Conservation (phyloP, 805 yeast species). For the Saturnispora halmiae region DNA sequence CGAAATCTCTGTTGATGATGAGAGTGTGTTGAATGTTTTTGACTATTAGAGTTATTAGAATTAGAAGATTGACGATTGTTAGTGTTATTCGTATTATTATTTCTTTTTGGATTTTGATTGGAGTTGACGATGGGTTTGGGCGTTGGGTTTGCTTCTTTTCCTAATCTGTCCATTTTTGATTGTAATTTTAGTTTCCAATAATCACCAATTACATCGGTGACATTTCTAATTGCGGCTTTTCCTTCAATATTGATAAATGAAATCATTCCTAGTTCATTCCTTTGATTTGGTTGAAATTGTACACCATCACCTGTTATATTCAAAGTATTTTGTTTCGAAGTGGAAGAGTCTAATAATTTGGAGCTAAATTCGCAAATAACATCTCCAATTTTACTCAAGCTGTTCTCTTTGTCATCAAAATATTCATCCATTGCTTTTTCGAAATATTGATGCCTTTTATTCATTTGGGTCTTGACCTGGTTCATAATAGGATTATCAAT, state of each 20-base stretch:
- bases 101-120: no score
- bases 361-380: constrained; percentile 1
- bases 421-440: constrained; percentile 3
- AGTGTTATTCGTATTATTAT: no score
- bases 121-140: no score
- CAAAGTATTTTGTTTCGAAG: no score
- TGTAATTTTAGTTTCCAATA: constrained; percentile 7
- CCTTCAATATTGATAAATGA: constrained; percentile 7
- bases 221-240: constrained; percentile 7
- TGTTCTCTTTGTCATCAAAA: background rate
- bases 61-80: background rate
- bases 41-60: background rate
- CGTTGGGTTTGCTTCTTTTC: no score
- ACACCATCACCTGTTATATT: constrained; percentile 7
- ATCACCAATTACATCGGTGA: constrained; percentile 5
- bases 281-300: constrained; percentile 5
- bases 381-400: background rate
- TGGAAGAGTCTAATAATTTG: constrained; percentile 1
- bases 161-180: background rate
- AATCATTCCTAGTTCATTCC: constrained; percentile 2
- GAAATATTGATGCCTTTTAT: background rate
- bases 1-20: background rate
- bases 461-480: background rate
- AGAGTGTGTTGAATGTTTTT: constrained; percentile 21
- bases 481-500: background rate